Percentiles rank a stretch among this genome's conserved stretches.
Evolutionary conservation across 2,329 filamentous ascomycete genomes (phyloP).

Genomic region (Zymoseptoria brevis): DNA sequence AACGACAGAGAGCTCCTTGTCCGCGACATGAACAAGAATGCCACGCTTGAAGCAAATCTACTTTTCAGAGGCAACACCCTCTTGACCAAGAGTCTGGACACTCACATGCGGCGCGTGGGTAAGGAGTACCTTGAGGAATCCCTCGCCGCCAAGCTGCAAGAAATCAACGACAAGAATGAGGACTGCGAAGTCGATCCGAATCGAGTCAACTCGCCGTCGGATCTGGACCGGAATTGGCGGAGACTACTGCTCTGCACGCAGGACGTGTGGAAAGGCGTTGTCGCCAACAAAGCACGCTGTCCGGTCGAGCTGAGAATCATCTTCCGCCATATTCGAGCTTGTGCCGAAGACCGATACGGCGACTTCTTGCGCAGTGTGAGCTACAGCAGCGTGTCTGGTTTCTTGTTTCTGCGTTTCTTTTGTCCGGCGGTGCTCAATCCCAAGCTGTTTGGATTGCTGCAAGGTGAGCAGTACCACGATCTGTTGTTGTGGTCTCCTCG

Average conservation of each 20-base stretch:
- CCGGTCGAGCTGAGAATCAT: conserved; percentile 76
- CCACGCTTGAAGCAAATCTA: conserved; percentile 83
- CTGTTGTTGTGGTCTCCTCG: not conserved
- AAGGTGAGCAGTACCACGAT: conserved; percentile 42
- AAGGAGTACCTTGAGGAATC: conserved; percentile 88
- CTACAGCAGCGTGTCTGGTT: conserved; percentile 92
- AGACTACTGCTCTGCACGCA: conserved; percentile 68
- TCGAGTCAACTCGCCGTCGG: conserved; percentile 57
- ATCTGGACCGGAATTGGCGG: conserved; percentile 76
- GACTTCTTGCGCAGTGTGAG: conserved; percentile 82
- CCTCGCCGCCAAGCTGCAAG: conserved; percentile 72
- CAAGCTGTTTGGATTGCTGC: conserved; percentile 80
- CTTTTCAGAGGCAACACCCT: conserved; percentile 93
- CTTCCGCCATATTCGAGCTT: conserved; percentile 83
- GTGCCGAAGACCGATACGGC: conserved; percentile 89
- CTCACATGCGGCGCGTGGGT: conserved; percentile 89
- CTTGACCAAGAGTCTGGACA: conserved; percentile 85
- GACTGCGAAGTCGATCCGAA: conserved; percentile 95
- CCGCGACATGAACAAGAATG: conserved; percentile 68
- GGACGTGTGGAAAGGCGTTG: conserved; percentile 78
- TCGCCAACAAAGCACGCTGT: conserved; percentile 63
- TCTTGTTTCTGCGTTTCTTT: conserved; percentile 89
- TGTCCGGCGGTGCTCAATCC: conserved; percentile 94
- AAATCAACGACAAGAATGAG: conserved; percentile 83
- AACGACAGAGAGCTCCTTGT: conserved; percentile 65